Percentiles rank a stretch among this genome's conserved stretches.
phyloP scores from a whole-genome alignment of 306 rosid genomes.

The Prosopis cineraria region DNA sequence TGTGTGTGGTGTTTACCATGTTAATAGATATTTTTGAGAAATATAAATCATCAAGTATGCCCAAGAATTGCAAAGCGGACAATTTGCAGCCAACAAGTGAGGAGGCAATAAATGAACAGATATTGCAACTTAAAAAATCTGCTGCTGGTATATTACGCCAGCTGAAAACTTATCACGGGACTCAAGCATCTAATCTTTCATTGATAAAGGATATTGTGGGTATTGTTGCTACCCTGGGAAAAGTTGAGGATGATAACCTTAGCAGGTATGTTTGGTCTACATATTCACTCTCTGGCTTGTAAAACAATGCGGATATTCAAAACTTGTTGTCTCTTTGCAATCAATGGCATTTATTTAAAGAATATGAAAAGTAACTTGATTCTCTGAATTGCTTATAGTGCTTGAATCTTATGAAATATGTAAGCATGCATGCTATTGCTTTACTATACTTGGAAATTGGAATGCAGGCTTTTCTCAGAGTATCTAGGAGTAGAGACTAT shows the following conservation, averaged over 20 bases:
- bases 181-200: constrained; percentile 54
- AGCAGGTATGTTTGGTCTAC: constrained; percentile 53
- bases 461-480: constrained; percentile 84
- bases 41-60: constrained; percentile 48
- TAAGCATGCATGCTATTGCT: constrained; percentile 21
- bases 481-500: constrained; percentile 73
- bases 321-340: constrained; percentile 23
- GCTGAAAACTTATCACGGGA: constrained; percentile 54
- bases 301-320: constrained; percentile 12
- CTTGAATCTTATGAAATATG: constrained; percentile 28
- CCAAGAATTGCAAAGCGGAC: constrained; percentile 40
- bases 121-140: constrained; percentile 61
- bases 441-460: constrained; percentile 37
- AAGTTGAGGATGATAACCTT: constrained; percentile 64
- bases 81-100: constrained; percentile 38
- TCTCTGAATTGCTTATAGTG: constrained; percentile 8
- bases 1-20: constrained; percentile 18
- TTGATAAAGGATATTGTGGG: constrained; percentile 70
- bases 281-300: constrained; percentile 26
- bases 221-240: constrained; percentile 74
- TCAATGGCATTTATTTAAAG: neutral
- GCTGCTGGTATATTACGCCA: constrained; percentile 75
- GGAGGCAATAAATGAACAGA: constrained; percentile 61
- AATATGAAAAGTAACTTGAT: constrained; percentile 4
- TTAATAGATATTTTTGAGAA: constrained; percentile 53